Evolutionary conservation across 2,329 filamentous ascomycete genomes (phyloP).

Genomic region (Periconia macrospinosa): DNA sequence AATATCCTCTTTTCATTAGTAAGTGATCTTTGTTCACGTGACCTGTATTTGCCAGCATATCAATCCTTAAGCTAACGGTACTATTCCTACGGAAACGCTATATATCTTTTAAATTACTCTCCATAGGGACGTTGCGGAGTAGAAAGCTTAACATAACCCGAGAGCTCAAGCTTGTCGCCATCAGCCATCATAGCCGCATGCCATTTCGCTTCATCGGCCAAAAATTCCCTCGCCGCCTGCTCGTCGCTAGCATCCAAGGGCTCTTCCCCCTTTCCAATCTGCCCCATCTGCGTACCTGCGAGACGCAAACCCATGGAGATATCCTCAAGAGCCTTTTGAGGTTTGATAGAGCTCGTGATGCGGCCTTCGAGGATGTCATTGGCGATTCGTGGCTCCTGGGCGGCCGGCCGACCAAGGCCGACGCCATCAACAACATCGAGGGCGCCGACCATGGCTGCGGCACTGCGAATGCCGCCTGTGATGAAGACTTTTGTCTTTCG

Average conservation of each 20-base stretch:
- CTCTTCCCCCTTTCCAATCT: not conserved
- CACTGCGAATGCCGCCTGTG: conserved; percentile 59
- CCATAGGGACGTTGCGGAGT: conserved; percentile 1
- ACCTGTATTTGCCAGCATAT: too few species aligned
- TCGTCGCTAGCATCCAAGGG: conserved; percentile 1
- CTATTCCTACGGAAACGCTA: too few species aligned
- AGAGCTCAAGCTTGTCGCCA: not conserved
- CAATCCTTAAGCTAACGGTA: too few species aligned
- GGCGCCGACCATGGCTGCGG: conserved; percentile 58
- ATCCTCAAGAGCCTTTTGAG: conserved; percentile 1
- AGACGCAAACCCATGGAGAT: conserved; percentile 1
- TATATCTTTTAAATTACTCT: too few species aligned
- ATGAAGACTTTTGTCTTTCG: conserved; percentile 57
- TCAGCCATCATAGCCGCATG: conserved; percentile 1
- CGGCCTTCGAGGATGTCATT: conserved; percentile 45
- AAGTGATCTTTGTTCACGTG: too few species aligned
- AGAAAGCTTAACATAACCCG: conserved; percentile 1
- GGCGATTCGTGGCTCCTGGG: conserved; percentile 51
- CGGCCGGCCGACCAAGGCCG: conserved; percentile 56
- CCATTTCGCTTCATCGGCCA: conserved; percentile 1
- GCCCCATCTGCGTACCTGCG: not conserved
- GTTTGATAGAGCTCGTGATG: conserved; percentile 35
- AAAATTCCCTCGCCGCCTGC: not conserved
- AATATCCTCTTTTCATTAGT: too few species aligned
- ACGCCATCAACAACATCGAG: conserved; percentile 60